phyloP scores from a whole-genome alignment of 164 flowering plant genomes.

The Nelumbo lutea region DNA sequence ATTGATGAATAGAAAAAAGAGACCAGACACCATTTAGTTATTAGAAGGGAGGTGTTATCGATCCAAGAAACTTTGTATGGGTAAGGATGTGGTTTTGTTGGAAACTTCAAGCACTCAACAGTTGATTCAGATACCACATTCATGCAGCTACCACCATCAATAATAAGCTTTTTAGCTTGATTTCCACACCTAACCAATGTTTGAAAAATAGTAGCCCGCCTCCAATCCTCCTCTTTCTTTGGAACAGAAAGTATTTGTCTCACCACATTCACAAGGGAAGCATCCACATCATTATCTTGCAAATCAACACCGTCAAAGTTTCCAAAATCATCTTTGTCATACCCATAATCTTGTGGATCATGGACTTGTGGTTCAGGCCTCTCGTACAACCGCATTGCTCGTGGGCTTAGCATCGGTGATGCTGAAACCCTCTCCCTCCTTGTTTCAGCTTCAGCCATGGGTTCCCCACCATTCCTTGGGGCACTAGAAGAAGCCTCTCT shows the following conservation, averaged over 20 bases:
- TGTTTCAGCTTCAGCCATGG: not conserved
- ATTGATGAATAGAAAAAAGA: not conserved
- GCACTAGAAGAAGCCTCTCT: not conserved
- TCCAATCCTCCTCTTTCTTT: not conserved
- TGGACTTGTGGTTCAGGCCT: too few relatives aligned
- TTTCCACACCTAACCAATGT: not conserved
- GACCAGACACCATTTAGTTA: not conserved
- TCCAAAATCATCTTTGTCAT: too few relatives aligned
- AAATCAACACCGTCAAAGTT: not conserved
- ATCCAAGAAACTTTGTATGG: slow-evolving; percentile 5
- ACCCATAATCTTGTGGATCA: too few relatives aligned
- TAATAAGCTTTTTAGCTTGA: not conserved
- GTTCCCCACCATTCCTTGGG: not conserved
- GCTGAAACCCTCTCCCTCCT: too few relatives aligned
- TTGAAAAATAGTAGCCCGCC: slow-evolving; percentile 1
- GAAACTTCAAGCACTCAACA: too few relatives aligned
- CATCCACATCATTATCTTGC: not conserved
- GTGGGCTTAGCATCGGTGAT: too few relatives aligned
- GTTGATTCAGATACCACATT: too few relatives aligned
- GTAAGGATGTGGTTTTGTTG: not conserved
- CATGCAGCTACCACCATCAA: slow-evolving; percentile 4
- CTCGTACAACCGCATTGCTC: too few relatives aligned
- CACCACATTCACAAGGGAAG: not conserved
- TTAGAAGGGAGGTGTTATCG: not conserved
- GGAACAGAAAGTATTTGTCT: not conserved